Percentiles rank a stretch among this genome's conserved stretches.
phyloP scores from a whole-genome alignment of 768 basidiomycete genomes.

The Candolleomyces aberdarensis region DNA sequence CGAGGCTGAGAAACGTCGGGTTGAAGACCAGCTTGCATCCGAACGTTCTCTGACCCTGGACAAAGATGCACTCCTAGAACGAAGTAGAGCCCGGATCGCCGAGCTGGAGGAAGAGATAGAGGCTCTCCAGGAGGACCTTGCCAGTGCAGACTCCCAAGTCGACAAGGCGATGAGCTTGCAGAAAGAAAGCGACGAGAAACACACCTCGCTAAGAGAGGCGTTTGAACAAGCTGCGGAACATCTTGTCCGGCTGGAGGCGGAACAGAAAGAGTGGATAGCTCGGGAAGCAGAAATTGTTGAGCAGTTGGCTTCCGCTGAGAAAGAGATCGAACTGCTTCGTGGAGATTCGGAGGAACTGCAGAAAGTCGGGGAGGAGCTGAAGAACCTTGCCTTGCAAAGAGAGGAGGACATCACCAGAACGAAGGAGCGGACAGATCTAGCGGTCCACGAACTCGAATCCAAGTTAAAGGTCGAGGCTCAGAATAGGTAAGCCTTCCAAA shows the following conservation, averaged over 20 bases:
- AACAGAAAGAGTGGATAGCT: constrained; percentile 63
- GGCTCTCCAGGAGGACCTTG: constrained; percentile 78
- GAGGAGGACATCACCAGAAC: constrained; percentile 75
- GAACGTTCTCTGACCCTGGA: constrained; percentile 79
- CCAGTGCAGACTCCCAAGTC: constrained; percentile 81
- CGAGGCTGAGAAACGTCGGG: constrained; percentile 78
- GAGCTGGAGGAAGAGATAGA: constrained; percentile 84
- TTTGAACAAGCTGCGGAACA: constrained; percentile 88
- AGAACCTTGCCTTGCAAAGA: constrained; percentile 64
- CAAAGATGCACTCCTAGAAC: constrained; percentile 78
- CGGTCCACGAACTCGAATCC: constrained; percentile 64
- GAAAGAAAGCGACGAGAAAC: constrained; percentile 78
- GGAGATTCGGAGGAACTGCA: constrained; percentile 59
- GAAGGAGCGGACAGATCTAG: constrained; percentile 70
- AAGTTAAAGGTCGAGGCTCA: constrained; percentile 65
- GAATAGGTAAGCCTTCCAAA: constrained; percentile 48
- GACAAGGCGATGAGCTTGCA: constrained; percentile 75
- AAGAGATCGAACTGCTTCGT: constrained; percentile 56
- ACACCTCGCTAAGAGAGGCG: constrained; percentile 63
- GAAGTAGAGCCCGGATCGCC: constrained; percentile 81
- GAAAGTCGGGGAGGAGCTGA: constrained; percentile 66
- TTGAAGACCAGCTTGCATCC: constrained; percentile 78
- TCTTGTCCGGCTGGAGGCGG: constrained; percentile 74
- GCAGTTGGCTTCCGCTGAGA: constrained; percentile 54
- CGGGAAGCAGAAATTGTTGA: constrained; percentile 63